Evolutionary conservation across 352 stramenopile genomes (phyloP).

Genomic region (Phytophthora cryptogea): DNA sequence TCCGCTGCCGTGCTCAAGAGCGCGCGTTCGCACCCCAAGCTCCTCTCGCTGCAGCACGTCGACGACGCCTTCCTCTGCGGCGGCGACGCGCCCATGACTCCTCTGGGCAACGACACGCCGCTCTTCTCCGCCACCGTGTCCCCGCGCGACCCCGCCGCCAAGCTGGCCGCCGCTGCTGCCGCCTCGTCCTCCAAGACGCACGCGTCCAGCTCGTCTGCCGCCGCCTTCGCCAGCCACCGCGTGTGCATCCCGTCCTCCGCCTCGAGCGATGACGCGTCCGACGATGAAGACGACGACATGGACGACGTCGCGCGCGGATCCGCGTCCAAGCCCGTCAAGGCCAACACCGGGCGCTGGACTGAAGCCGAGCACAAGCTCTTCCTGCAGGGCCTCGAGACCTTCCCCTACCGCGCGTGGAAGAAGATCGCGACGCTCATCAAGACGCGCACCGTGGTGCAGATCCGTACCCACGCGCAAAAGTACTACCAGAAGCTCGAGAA

Average conservation of each 20-base stretch:
- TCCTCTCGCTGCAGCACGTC: conserved; percentile 54
- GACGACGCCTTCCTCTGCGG: conserved; percentile 40
- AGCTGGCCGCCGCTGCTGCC: conserved; percentile 37
- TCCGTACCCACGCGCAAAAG: conserved; percentile 89
- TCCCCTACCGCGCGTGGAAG: conserved; percentile 88
- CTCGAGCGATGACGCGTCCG: conserved; percentile 37
- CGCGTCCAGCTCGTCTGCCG: background rate
- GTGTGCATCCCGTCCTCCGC: conserved; percentile 30
- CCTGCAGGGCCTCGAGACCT: conserved; percentile 83
- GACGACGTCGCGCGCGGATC: conserved; percentile 27
- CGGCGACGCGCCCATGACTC: conserved; percentile 48
- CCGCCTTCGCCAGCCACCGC: conserved; percentile 32
- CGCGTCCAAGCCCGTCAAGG: conserved; percentile 46
- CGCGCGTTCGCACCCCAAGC: conserved; percentile 44
- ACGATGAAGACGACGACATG: conserved; percentile 39
- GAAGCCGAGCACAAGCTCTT: conserved; percentile 91
- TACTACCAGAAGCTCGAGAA: conserved; percentile 92
- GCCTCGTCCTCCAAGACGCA: conserved; percentile 11
- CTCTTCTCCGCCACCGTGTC: conserved; percentile 48
- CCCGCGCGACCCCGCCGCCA: conserved; percentile 54
- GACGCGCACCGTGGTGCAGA: conserved; percentile 92
- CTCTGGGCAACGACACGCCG: conserved; percentile 33
- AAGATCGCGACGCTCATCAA: conserved; percentile 95
- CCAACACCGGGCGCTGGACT: conserved; percentile 86
- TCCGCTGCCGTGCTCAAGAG: conserved; percentile 41